phyloP scores from a whole-genome alignment of 768 basidiomycete species.

The Hydnomerulius pinastri region DNA sequence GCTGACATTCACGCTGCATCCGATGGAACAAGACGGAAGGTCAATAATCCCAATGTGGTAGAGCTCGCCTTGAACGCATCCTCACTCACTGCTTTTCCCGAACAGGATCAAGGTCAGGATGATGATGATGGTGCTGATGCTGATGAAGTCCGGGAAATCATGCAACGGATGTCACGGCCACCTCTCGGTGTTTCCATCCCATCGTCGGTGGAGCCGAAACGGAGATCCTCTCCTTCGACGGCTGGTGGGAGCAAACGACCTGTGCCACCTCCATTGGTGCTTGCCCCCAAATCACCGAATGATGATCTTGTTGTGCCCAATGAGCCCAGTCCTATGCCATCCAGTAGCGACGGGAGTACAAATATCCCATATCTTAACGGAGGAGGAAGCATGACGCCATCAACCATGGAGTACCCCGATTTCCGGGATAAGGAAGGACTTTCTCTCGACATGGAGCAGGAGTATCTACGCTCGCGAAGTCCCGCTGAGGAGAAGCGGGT shows the following conservation, averaged over 20 bases:
- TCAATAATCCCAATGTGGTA: slow-evolving; percentile 45
- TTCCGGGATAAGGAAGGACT: slow-evolving; percentile 18
- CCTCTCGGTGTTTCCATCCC: slow-evolving; percentile 39
- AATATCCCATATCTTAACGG: slow-evolving; percentile 51
- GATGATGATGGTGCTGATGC: slow-evolving; percentile 36
- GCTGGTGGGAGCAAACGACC: slow-evolving; percentile 39
- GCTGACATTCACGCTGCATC: slow-evolving; percentile 48
- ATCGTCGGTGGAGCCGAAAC: slow-evolving; percentile 37
- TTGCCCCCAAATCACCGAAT: slow-evolving; percentile 41
- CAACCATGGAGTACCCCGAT: slow-evolving; percentile 11
- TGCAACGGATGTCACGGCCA: slow-evolving; percentile 42
- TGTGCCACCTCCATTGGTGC: slow-evolving; percentile 59
- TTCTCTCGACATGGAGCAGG: slow-evolving; percentile 30
- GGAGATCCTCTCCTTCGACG: slow-evolving; percentile 38
- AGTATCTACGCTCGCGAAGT: slow-evolving; percentile 32
- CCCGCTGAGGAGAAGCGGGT: slow-evolving; percentile 46
- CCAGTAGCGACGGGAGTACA: slow-evolving; percentile 35
- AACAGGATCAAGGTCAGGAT: slow-evolving; percentile 27
- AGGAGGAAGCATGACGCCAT: slow-evolving; percentile 13
- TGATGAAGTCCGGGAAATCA: slow-evolving; percentile 36
- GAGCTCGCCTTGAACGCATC: slow-evolving; percentile 53
- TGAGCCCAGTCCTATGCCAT: slow-evolving; percentile 35
- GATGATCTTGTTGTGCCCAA: slow-evolving; percentile 35
- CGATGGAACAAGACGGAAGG: slow-evolving; percentile 25
- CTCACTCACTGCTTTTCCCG: slow-evolving; percentile 31